A percentile compares a stretch with the other conserved stretches of the same genome.
Conservation (phyloP, 768 basidiomycete species). For the Arthromyces matolae region DNA sequence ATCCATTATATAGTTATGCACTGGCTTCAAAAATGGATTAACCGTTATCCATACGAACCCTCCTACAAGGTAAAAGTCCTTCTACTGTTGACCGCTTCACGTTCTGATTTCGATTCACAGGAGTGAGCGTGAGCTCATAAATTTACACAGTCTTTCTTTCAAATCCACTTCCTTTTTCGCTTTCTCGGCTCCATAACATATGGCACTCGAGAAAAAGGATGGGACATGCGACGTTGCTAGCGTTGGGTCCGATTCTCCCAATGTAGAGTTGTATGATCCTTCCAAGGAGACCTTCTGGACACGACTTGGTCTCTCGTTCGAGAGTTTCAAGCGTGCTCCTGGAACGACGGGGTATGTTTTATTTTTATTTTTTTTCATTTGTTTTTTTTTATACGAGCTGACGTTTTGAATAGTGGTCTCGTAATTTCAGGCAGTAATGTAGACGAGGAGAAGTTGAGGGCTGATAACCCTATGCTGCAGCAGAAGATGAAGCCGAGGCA, state of each 20-base stretch:
- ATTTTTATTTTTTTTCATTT: no score
- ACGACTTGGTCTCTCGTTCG: conserved; percentile 36
- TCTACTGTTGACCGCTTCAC: no score
- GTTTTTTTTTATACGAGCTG: no score
- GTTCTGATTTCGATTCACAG: no score
- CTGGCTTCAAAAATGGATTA: no score
- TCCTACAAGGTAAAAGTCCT: no score
- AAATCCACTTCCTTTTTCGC: no score
- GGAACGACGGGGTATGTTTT: conserved; percentile 42
- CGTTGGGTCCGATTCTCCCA: conserved; percentile 21
- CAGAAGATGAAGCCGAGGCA: conserved; percentile 48
- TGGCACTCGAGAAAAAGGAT: conserved; percentile 31
- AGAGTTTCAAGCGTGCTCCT: conserved; percentile 47
- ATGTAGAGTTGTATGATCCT: conserved; percentile 41
- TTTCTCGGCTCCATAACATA: no score
- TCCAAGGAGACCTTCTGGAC: conserved; percentile 45
- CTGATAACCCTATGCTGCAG: conserved; percentile 43
- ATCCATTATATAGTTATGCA: no score
- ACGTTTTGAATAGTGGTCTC: conserved; percentile 33
- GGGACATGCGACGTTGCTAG: conserved; percentile 32
- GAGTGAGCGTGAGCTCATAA: no score
- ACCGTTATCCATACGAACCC: no score
- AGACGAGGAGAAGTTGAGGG: conserved; percentile 33
- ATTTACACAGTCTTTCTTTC: no score
- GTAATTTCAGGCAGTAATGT: conserved; percentile 34